Percentiles rank a stretch among this genome's conserved stretches.
phyloP scores from a whole-genome alignment of 2,329 filamentous ascomycete species.

The Epichloe scottii region DNA sequence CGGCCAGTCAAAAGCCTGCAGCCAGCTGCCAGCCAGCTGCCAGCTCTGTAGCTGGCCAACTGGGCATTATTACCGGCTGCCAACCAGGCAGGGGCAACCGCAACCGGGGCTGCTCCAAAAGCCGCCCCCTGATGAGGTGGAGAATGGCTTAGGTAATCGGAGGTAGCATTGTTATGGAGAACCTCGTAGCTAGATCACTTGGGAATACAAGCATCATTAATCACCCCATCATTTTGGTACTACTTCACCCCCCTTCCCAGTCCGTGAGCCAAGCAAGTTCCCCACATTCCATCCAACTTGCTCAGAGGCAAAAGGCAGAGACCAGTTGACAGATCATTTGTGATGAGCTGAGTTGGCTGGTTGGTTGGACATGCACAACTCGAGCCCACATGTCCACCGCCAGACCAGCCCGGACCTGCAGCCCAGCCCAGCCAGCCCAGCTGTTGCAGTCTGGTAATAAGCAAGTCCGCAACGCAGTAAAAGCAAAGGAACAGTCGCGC shows the following conservation, averaged over 20 bases:
- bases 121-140: background rate
- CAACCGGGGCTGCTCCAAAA: background rate
- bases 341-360: background rate
- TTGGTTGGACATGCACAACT: background rate
- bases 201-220: too few relatives aligned
- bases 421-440: background rate
- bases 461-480: background rate
- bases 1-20: too few relatives aligned
- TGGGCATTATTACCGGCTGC: background rate
- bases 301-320: background rate
- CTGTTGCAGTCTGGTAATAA: background rate
- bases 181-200: too few relatives aligned
- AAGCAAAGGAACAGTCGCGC: too few relatives aligned
- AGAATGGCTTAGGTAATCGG: too few relatives aligned
- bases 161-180: too few relatives aligned
- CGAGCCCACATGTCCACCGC: background rate
- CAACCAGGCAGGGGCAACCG: background rate
- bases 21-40: too few relatives aligned
- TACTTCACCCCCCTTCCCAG: background rate
- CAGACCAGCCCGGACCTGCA: background rate
- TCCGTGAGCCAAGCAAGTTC: background rate
- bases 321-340: too few relatives aligned
- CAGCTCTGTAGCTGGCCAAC: too few relatives aligned
- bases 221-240: too few relatives aligned
- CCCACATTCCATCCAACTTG: slow-evolving; percentile 1